phyloP scores from a whole-genome alignment of 106 monocot genomes.

The Acanthochlamys bracteata region DNA sequence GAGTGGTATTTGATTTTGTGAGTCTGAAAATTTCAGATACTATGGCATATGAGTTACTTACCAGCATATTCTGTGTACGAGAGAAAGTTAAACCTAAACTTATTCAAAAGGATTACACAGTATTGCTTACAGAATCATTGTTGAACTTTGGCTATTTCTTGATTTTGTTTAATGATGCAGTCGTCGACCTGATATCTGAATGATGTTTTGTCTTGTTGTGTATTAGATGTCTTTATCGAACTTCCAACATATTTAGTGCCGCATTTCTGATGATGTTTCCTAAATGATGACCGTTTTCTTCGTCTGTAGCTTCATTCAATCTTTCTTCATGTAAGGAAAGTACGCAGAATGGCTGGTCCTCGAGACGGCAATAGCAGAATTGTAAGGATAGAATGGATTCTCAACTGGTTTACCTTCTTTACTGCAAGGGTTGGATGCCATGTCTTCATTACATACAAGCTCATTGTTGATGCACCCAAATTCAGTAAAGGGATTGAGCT shows the following conservation, averaged over 20 bases:
- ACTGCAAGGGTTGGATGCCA: conserved; percentile 55
- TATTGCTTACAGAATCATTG: too few species aligned
- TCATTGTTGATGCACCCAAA: conserved; percentile 63
- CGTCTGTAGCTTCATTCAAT: conserved; percentile 76
- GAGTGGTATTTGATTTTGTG: too few species aligned
- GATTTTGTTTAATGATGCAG: too few species aligned
- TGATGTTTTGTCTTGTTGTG: too few species aligned
- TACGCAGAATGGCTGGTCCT: conserved; percentile 71
- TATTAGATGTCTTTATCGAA: background rate
- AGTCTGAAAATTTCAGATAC: too few species aligned
- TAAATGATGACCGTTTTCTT: conserved; percentile 1
- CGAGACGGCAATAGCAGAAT: conserved; percentile 31
- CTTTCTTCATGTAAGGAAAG: conserved; percentile 78
- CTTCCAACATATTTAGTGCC: background rate
- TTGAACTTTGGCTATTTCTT: too few species aligned
- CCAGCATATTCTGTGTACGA: too few species aligned
- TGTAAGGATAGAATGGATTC: conserved; percentile 58
- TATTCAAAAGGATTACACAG: too few species aligned
- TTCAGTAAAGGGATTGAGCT: conserved; percentile 76
- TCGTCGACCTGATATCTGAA: too few species aligned
- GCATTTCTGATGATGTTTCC: background rate
- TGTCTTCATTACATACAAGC: conserved; percentile 78
- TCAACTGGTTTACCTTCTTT: conserved; percentile 74
- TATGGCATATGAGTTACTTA: too few species aligned
- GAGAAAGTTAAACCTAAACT: too few species aligned